These are phyloP conservation scores for Hemileccinum rubropunctum DNA, from an alignment of 768 basidiomycete genomes.

Conservation along the genomic window DNA sequence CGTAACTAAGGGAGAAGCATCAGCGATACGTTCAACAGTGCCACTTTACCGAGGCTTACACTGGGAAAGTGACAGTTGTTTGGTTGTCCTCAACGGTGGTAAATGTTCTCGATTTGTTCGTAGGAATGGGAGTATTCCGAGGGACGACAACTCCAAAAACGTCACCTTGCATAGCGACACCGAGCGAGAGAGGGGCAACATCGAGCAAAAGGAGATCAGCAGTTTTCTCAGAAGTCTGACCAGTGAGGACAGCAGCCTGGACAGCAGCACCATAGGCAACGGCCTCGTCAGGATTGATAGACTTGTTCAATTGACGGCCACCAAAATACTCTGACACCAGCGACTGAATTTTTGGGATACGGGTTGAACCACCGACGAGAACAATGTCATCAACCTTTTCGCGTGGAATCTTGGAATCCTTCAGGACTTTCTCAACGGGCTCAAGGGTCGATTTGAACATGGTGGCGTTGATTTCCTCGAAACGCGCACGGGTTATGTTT, in stretches of 20 bases:
- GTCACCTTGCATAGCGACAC: constrained; percentile 99
- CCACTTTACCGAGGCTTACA: constrained; percentile 46
- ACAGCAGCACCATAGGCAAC: constrained; percentile 99
- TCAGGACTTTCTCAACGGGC: constrained; percentile 98
- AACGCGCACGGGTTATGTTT: constrained; percentile 98
- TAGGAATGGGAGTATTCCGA: constrained; percentile 98
- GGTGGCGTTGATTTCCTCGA: constrained; percentile 97
- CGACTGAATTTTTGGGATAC: constrained; percentile 98
- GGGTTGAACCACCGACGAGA: constrained; percentile 98
- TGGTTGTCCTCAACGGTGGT: constrained; percentile 99
- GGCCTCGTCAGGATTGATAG: constrained; percentile 99
- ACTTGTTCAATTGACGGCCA: constrained; percentile 98
- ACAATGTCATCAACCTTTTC: constrained; percentile 99
- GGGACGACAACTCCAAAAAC: constrained; percentile 99
- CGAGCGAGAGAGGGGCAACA: constrained; percentile 96
- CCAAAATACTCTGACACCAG: constrained; percentile 99
- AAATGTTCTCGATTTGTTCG: constrained; percentile 98
- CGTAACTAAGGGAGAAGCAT: constrained; percentile 56
- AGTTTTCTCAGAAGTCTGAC: constrained; percentile 98
- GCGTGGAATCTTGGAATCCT: constrained; percentile 97
- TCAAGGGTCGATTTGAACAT: constrained; percentile 97
- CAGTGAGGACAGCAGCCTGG: constrained; percentile 98
- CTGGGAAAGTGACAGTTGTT: constrained; percentile 99
- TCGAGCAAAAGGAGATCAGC: constrained; percentile 98
- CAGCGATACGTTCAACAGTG: background rate